phyloP scores from a whole-genome alignment of 306 rosid genomes.

The Cicer chorassanicum region DNA sequence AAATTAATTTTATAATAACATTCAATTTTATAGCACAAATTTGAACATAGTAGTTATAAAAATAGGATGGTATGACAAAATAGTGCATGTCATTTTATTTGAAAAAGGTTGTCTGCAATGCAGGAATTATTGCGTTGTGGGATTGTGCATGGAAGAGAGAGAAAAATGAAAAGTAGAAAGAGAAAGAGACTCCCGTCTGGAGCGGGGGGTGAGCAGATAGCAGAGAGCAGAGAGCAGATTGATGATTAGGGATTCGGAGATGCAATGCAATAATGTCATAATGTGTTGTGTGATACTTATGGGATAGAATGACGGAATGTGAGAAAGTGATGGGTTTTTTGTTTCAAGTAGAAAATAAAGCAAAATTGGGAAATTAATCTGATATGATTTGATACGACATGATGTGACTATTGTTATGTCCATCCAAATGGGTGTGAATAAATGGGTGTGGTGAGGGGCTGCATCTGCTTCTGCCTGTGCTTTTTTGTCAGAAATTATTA shows the following conservation, averaged over 20 bases:
- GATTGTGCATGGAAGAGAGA: constrained; percentile 39
- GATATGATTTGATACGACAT: constrained; percentile 81
- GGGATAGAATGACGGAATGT: constrained; percentile 61
- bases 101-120: constrained; percentile 50
- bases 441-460: constrained; percentile 80
- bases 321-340: constrained; percentile 72
- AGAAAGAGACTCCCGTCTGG: constrained; percentile 54
- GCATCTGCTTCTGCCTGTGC: constrained; percentile 54
- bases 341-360: constrained; percentile 4
- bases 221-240: constrained; percentile 71
- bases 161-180: background rate
- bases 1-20: too few species aligned
- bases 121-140: constrained; percentile 61
- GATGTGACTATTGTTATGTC: constrained; percentile 64
- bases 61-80: too few species aligned
- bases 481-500: constrained; percentile 50
- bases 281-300: constrained; percentile 43
- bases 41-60: too few species aligned
- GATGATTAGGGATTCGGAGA: constrained; percentile 59
- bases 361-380: constrained; percentile 12
- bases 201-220: constrained; percentile 61
- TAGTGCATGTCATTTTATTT: too few species aligned
- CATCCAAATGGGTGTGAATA: constrained; percentile 73
- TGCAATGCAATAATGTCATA: background rate
- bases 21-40: too few species aligned